Evolutionary conservation across 192 early-diverging fungal species (phyloP), one percentile per base, ranked within the genome.

Genomic region (Radiomyces spectabilis): DNA sequence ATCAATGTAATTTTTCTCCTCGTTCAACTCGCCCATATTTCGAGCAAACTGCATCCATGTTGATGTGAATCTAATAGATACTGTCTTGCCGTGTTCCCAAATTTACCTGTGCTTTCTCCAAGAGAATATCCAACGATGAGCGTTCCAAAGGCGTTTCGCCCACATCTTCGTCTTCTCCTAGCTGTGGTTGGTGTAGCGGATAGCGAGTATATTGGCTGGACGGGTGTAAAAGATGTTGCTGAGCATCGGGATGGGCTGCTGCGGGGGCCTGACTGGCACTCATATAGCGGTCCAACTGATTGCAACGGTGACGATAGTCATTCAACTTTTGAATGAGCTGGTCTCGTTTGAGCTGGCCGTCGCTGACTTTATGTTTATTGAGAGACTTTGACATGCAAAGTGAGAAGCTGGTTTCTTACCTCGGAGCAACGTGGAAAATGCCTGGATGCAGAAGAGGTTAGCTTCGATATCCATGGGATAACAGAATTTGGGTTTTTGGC

Each of bases 1-100:
- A 25, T 75, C 67, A 8, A 44, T 59, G 34, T 62, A 53, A 5
- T 69, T 43, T 52, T 73, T 79, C 22, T 59, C 54, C 4, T 66
- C 66, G 30, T 69, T 61, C 21, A 63, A 33, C 38, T 54, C 37
- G 1, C 38, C 66, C 59, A 63, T 59, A 34, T 48, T 41, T 22
- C 45, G 35, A 5, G 50, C 47, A 33, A 64, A 63, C 61, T 69
- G 41, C 15, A 13, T 27, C 13, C 13, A 40, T 26, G 29, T 35
- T 9, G 18, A 49, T 19, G 40, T 15, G 37, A 18, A 48, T 27
- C 3, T 25, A 31, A 25, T 29, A 22, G 30, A 48, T 39, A 15
- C 16, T 39, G 13, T 16, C 38, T 39, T 39, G 38, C 38, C 38
- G 38, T 39, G 38, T 16, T 39, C 38, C 1, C 38, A 50, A 18